Evolutionary conservation across 2,329 filamentous ascomycete species (phyloP).

Genomic region (Paecilomyces formosus): DNA sequence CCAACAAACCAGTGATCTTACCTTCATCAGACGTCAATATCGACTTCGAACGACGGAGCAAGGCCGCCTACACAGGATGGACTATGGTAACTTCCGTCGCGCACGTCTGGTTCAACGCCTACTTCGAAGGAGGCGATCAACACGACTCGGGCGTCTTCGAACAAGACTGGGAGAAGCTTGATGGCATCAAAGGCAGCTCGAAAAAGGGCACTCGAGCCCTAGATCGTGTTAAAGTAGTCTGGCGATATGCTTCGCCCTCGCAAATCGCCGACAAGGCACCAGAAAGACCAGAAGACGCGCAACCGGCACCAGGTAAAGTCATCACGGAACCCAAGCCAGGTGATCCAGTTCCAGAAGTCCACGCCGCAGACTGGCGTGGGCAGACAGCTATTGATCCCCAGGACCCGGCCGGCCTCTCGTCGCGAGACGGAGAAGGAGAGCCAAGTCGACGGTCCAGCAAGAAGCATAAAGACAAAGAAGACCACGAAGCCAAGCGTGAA

Average conservation of each 20-base stretch:
- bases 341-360: conserved; percentile 62
- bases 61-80: conserved; percentile 65
- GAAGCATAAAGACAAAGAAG: background rate
- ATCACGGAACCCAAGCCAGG: conserved; percentile 60
- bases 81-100: conserved; percentile 90
- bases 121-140: conserved; percentile 75
- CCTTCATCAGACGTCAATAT: conserved; percentile 84
- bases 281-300: conserved; percentile 16
- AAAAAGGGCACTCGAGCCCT: conserved; percentile 75
- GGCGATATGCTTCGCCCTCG: conserved; percentile 48
- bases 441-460: background rate
- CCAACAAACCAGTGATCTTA: conserved; percentile 59
- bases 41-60: conserved; percentile 78
- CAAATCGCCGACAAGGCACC: conserved; percentile 5
- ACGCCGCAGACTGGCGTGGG: conserved; percentile 69
- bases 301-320: conserved; percentile 29
- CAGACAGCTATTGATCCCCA: conserved; percentile 20
- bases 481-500: conserved; percentile 10
- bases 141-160: conserved; percentile 65
- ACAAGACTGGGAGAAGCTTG: conserved; percentile 71
- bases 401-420: conserved; percentile 2
- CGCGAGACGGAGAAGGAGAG: conserved; percentile 4
- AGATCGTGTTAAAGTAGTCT: conserved; percentile 77
- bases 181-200: conserved; percentile 86
- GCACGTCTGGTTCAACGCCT: conserved; percentile 95